Evolutionary conservation across 305 asterid genomes (phyloP).

Genomic region (Solanum aculeatissimum): DNA sequence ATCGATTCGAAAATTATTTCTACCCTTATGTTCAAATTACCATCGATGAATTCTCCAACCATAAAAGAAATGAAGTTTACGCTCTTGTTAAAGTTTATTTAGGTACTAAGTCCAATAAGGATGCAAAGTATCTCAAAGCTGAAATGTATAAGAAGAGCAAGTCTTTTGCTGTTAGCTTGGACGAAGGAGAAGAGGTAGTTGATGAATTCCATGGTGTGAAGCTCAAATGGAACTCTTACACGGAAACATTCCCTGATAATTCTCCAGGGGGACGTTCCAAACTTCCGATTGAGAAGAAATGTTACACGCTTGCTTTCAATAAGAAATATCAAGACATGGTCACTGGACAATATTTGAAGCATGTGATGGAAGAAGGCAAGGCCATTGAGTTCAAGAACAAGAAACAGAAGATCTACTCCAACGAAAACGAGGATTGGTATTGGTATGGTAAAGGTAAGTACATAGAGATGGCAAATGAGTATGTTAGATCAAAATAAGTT

Average conservation of each 20-base stretch:
- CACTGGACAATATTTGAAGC: neutral
- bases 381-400: neutral
- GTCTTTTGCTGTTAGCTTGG: conserved; percentile 8
- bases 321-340: neutral
- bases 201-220: conserved; percentile 5
- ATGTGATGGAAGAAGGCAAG: neutral
- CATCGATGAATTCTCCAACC: neutral
- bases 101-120: conserved; percentile 8
- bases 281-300: conserved; percentile 2
- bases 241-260: neutral
- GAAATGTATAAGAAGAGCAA: conserved; percentile 8
- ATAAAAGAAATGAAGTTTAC: neutral
- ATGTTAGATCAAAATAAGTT: neutral
- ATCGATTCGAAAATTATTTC: neutral
- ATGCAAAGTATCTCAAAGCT: conserved; percentile 7
- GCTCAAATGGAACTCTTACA: neutral
- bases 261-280: neutral
- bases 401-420: neutral
- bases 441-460: neutral
- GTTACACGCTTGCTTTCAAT: neutral
- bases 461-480: neutral
- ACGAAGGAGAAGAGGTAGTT: conserved; percentile 9
- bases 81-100: neutral
- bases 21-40: neutral
- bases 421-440: neutral